These are phyloP conservation scores for Psilocybe sp. DNA, from an alignment of 768 basidiomycete genomes.

Conservation along the genomic window DNA sequence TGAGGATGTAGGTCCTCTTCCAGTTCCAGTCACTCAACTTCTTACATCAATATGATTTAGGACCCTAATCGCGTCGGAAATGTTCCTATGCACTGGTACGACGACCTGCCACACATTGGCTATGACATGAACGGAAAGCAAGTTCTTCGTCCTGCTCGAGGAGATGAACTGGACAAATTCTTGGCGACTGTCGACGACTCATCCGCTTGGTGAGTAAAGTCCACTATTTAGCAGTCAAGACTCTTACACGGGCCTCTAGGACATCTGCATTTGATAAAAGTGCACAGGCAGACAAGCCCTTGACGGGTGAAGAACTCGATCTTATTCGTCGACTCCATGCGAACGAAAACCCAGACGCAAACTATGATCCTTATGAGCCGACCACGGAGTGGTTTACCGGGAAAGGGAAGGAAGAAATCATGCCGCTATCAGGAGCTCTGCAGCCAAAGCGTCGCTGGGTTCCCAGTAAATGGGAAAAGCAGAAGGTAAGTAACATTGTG, in stretches of 20 bases:
- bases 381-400: conserved; percentile 97
- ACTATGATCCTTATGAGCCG: conserved; percentile 90
- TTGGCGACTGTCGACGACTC: conserved; percentile 91
- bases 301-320: conserved; percentile 89
- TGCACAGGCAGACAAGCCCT: conserved; percentile 78
- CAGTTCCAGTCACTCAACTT: conserved; percentile 2
- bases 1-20: conserved; percentile 65
- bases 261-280: conserved; percentile 91
- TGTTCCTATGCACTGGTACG: conserved; percentile 98
- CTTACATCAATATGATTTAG: conserved; percentile 40
- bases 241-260: conserved; percentile 39
- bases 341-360: conserved; percentile 87
- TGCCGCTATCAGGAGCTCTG: conserved; percentile 88
- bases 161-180: conserved; percentile 98
- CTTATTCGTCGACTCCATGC: conserved; percentile 90
- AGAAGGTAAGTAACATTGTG: conserved; percentile 68
- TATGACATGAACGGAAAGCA: conserved; percentile 95
- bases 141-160: conserved; percentile 89
- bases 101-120: conserved; percentile 98
- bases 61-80: conserved; percentile 93
- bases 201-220: conserved; percentile 64
- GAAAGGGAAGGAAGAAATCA: conserved; percentile 89
- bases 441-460: conserved; percentile 97
- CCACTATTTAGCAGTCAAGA: neutral
- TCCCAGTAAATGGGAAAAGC: conserved; percentile 99